Base-by-base conservation (phyloP, 225 moss, liverwort and hornwort genomes). In the Thuidium tamariscinum region DNA sequence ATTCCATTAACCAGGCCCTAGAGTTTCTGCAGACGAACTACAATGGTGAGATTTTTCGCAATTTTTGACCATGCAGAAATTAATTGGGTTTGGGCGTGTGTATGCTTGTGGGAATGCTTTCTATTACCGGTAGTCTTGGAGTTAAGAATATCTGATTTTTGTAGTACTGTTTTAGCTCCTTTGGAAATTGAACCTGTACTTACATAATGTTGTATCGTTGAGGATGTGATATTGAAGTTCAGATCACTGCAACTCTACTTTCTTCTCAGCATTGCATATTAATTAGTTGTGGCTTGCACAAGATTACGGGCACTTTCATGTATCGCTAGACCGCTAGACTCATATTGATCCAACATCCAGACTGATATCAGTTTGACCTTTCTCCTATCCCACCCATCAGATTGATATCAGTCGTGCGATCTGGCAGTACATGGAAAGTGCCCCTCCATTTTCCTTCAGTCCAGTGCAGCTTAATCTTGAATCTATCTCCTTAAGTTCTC, bases 11-110 rank as follows among this genome's bases (percentile, higher is more conserved):
- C 84, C 89, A 84, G 82, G 90, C 89, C 81, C 88, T 90, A 51
- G 87, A 86, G 59, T 87, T 55, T 74, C 80, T 93, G 80, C 93
- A 93, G 73, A 86, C 84, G 18, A 91, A 87, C 70, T 86, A 89
- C 79, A 91, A 90, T 74, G 91, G 93, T 93, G 74, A 90, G 91
- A 25, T 54, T 52, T 67, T 79, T 46, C 56, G 39, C n/a, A 57
- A 63, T 81, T 85, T 19, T 42, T 74, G 22, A 78, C 34, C 29
- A 41, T 85, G 69, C 52, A 83, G 75, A 37, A 37, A 48, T n/a
- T n/a, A n/a, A 70, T 70, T 81, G 67, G 62, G 44, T 66, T 75
- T 88, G 75, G 25, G 83, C 86, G 36, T 79, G 57, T 30, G 77
- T 62, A 36, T 74, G 73, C 30, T 65, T 62, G n/a, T 84, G 72